A percentile compares a stretch with the other conserved stretches of the same genome.
These are phyloP conservation scores for Eustoma russellianum DNA, from an alignment of 257 asterid genomes.

Conservation along the genomic window DNA sequence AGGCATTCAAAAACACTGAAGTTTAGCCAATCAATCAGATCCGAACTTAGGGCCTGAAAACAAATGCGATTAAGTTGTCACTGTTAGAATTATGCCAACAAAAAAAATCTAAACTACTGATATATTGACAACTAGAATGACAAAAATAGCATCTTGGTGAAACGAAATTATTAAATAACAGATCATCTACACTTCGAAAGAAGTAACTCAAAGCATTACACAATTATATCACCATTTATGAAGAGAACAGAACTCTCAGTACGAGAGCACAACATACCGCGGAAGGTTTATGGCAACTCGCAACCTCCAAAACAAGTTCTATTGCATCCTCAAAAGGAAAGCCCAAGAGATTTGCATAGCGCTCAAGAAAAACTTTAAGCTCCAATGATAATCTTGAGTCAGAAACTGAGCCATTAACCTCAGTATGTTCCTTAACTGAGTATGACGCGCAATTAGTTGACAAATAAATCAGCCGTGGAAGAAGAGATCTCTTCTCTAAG, in stretches of 20 bases:
- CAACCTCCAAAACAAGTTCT: slow-evolving; percentile 55
- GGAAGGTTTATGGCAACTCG: slow-evolving; percentile 40
- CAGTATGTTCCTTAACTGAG: slow-evolving; percentile 60
- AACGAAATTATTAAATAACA: no score
- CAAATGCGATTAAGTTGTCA: no score
- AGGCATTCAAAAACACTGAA: slow-evolving; percentile 72
- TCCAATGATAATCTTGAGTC: slow-evolving; percentile 60
- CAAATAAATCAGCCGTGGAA: slow-evolving; percentile 80
- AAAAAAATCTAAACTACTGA: no score
- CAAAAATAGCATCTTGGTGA: no score
- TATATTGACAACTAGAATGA: no score
- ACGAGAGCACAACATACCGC: slow-evolving; percentile 43
- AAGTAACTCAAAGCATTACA: no score
- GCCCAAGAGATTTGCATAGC: slow-evolving; percentile 64
- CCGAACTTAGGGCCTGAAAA: slow-evolving; percentile 45
- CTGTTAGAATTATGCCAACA: no score
- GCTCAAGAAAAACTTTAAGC: slow-evolving; percentile 70
- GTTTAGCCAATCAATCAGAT: slow-evolving; percentile 70
- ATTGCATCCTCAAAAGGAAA: slow-evolving; percentile 71
- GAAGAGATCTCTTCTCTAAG: slow-evolving; percentile 82
- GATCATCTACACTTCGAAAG: no score
- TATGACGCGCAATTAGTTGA: slow-evolving; percentile 71
- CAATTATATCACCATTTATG: neutral
- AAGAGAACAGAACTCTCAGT: neutral
- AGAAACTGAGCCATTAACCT: slow-evolving; percentile 49